These are phyloP conservation scores for Logfia minima DNA, from an alignment of 129 eudicot genomes.

Conservation along the genomic window DNA sequence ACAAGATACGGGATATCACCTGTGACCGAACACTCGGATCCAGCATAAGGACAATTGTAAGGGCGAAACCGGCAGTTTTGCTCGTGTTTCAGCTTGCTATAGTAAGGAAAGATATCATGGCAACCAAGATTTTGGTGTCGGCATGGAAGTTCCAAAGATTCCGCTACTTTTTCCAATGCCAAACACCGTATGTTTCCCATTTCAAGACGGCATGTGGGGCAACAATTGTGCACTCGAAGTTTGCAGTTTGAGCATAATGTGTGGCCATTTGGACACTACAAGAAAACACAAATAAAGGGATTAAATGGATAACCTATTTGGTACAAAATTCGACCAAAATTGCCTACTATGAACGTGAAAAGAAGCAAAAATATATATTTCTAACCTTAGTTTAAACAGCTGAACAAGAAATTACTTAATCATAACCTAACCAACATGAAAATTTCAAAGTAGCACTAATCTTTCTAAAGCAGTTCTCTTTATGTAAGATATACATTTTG, in stretches of 20 bases:
- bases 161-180: slow-evolving; percentile 89
- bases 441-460: slow-evolving; percentile 6
- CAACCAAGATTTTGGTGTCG: slow-evolving; percentile 72
- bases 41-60: slow-evolving; percentile 86
- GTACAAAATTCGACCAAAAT: background rate
- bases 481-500: background rate
- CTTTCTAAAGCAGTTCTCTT: background rate
- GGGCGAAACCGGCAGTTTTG: slow-evolving; percentile 79
- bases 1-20: slow-evolving; percentile 77
- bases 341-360: slow-evolving; percentile 8
- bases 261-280: slow-evolving; percentile 93
- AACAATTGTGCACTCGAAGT: slow-evolving; percentile 62
- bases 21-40: slow-evolving; percentile 70
- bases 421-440: background rate
- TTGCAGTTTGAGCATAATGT: slow-evolving; percentile 79
- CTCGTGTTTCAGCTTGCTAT: slow-evolving; percentile 75
- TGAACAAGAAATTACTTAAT: background rate
- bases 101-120: slow-evolving; percentile 71
- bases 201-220: slow-evolving; percentile 80
- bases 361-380: background rate
- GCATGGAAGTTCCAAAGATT: slow-evolving; percentile 79
- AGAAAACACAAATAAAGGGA: background rate
- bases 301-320: slow-evolving; percentile 9
- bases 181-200: slow-evolving; percentile 85
- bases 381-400: background rate